Evolutionary conservation across 2,329 filamentous ascomycete genomes (phyloP).

Genomic region (Sarocladiaceae sp.): DNA sequence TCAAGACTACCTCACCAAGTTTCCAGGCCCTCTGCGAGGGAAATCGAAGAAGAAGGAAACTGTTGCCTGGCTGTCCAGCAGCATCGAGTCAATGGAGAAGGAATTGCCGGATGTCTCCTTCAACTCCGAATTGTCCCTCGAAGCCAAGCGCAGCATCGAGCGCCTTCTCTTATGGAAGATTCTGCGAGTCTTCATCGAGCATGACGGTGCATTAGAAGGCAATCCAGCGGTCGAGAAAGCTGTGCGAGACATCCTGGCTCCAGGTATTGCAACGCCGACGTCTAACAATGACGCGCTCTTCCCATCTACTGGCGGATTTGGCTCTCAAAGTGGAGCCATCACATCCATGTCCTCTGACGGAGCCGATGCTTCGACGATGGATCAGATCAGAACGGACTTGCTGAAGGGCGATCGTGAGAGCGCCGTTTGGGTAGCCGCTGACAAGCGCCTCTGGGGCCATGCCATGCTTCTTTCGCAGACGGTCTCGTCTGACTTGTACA

Average conservation of each 20-base stretch:
- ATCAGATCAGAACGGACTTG: slow-evolving; percentile 68
- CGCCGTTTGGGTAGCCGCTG: slow-evolving; percentile 88
- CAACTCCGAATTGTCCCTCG: slow-evolving; percentile 47
- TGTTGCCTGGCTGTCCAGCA: slow-evolving; percentile 70
- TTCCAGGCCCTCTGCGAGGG: slow-evolving; percentile 82
- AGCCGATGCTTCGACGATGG: slow-evolving; percentile 64
- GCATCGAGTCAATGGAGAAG: slow-evolving; percentile 70
- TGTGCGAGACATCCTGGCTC: slow-evolving; percentile 70
- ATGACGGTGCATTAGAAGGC: slow-evolving; percentile 79
- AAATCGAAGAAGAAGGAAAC: slow-evolving; percentile 97
- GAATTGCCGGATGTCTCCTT: slow-evolving; percentile 45
- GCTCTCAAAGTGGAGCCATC: slow-evolving; percentile 19
- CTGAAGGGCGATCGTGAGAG: slow-evolving; percentile 81
- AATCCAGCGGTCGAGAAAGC: slow-evolving; percentile 67
- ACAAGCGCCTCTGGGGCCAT: slow-evolving; percentile 93
- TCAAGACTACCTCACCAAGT: slow-evolving; percentile 69
- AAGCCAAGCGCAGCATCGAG: slow-evolving; percentile 72
- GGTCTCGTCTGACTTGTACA: slow-evolving; percentile 79
- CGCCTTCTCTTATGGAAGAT: slow-evolving; percentile 85
- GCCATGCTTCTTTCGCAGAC: slow-evolving; percentile 83
- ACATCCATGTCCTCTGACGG: slow-evolving; percentile 55
- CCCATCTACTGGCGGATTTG: slow-evolving; percentile 18
- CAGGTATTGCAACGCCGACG: slow-evolving; percentile 33
- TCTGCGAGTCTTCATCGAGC: slow-evolving; percentile 73
- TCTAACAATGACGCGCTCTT: slow-evolving; percentile 22